phyloP scores from a whole-genome alignment of 2,329 filamentous ascomycete genomes.

The Pestalotiopsis sp. region DNA sequence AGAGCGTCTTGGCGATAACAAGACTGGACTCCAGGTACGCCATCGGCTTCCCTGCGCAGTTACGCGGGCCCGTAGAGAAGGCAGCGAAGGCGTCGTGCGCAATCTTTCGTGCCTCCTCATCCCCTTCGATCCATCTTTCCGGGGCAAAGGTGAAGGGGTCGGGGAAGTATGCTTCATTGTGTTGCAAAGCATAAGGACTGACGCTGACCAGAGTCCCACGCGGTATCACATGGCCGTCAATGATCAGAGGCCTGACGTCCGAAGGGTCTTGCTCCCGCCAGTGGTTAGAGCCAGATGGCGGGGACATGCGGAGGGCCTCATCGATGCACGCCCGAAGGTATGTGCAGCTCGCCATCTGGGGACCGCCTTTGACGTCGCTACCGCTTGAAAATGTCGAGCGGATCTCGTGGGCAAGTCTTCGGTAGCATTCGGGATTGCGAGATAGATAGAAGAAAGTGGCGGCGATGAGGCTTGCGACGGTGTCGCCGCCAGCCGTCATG shows the following conservation, averaged over 20 bases:
- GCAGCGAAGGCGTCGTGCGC: constrained; percentile 24
- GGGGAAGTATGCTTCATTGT: constrained; percentile 31
- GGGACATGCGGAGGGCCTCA: constrained; percentile 47
- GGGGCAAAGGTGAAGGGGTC: constrained; percentile 30
- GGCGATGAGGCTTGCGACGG: constrained; percentile 32
- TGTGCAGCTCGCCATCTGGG: constrained; percentile 32
- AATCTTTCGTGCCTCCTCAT: neutral
- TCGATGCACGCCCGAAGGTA: constrained; percentile 50
- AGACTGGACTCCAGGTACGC: constrained; percentile 24
- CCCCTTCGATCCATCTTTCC: constrained; percentile 34
- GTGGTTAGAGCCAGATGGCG: constrained; percentile 39
- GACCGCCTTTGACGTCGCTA: constrained; percentile 26
- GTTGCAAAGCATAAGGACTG: constrained; percentile 35
- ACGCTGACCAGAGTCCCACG: constrained; percentile 34
- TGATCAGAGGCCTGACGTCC: constrained; percentile 13
- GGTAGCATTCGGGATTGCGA: constrained; percentile 28
- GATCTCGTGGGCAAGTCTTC: constrained; percentile 31
- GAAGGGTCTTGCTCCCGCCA: constrained; percentile 28
- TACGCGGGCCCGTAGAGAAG: constrained; percentile 36
- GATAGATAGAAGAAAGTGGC: constrained; percentile 38
- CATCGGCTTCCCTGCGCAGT: constrained; percentile 35
- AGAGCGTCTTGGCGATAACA: constrained; percentile 22
- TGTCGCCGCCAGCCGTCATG: constrained; percentile 23
- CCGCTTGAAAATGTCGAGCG: constrained; percentile 33
- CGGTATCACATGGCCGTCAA: constrained; percentile 31